Percentiles rank a stretch among this genome's conserved stretches.
Evolutionary conservation across 2,329 filamentous ascomycete genomes (phyloP).

Genomic region (Cordyceps farinosa): DNA sequence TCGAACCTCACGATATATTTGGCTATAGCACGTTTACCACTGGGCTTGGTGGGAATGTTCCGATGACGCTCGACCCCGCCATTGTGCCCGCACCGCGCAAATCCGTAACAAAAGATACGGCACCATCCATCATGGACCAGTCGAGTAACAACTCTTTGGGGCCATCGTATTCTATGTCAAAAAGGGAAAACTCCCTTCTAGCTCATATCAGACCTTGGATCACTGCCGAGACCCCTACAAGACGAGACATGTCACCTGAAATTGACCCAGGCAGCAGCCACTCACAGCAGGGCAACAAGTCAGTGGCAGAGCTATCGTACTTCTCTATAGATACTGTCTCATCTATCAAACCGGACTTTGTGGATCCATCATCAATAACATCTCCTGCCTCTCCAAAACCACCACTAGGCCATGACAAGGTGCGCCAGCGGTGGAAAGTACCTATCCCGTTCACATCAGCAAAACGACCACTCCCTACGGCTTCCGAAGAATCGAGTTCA

Average conservation of each 20-base stretch:
- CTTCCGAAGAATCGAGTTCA: slow-evolving; percentile 35
- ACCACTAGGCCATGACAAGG: slow-evolving; percentile 21
- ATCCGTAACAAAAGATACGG: not conserved
- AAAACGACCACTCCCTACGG: slow-evolving; percentile 26
- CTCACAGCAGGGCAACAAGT: slow-evolving; percentile 7
- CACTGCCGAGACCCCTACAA: not conserved
- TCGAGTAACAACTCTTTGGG: slow-evolving; percentile 14
- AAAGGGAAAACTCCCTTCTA: slow-evolving; percentile 3
- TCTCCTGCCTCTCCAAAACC: not conserved
- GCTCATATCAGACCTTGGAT: slow-evolving; percentile 11
- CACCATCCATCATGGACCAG: slow-evolving; percentile 3
- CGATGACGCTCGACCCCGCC: not conserved
- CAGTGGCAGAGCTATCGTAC: slow-evolving; percentile 2
- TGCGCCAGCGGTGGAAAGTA: slow-evolving; percentile 31
- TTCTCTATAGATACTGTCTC: slow-evolving; percentile 3
- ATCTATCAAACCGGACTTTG: not conserved
- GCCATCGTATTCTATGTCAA: slow-evolving; percentile 2
- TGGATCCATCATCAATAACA: not conserved
- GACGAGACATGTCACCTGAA: slow-evolving; percentile 6
- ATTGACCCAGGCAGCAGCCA: slow-evolving; percentile 7
- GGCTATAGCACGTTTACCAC: slow-evolving; percentile 9
- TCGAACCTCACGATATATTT: not conserved
- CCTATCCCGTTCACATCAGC: slow-evolving; percentile 25
- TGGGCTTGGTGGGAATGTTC: not conserved
- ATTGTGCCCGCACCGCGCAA: not conserved